Evolutionary conservation across 345 rosid genomes (phyloP).

Genomic region (Eucalyptus leucophloia): DNA sequence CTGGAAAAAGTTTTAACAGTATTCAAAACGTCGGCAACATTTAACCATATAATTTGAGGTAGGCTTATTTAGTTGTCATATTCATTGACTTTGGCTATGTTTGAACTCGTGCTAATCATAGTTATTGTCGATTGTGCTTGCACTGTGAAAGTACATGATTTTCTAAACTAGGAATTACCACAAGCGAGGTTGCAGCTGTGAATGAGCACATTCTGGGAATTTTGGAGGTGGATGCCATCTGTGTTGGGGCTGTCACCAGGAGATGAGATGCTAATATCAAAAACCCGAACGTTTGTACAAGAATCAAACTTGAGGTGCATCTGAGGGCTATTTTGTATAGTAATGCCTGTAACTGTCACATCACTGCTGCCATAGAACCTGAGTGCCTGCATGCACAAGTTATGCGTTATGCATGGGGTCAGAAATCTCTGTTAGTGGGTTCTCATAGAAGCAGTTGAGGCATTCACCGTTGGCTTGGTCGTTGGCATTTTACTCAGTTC

Average conservation of each 20-base stretch:
- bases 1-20: conserved; percentile 11
- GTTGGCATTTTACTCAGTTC: conserved; percentile 33
- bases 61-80: not conserved
- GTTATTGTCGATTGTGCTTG: not conserved
- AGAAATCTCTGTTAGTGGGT: not conserved
- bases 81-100: not conserved
- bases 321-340: conserved; percentile 82
- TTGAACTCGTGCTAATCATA: not conserved
- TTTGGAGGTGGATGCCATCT: conserved; percentile 79
- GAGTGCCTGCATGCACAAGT: conserved; percentile 36
- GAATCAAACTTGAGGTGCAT: conserved; percentile 69
- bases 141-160: not conserved
- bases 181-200: conserved; percentile 50
- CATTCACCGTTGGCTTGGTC: conserved; percentile 56
- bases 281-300: conserved; percentile 48
- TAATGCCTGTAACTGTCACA: conserved; percentile 59
- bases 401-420: not conserved
- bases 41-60: not conserved
- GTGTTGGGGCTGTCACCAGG: conserved; percentile 85
- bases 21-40: not conserved
- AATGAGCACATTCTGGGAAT: conserved; percentile 58
- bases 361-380: conserved; percentile 66
- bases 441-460: not conserved
- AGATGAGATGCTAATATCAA: conserved; percentile 39
- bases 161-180: conserved; percentile 26